Conservation (phyloP, 805 yeast species). For the Sugiyamaella valdiviana region DNA sequence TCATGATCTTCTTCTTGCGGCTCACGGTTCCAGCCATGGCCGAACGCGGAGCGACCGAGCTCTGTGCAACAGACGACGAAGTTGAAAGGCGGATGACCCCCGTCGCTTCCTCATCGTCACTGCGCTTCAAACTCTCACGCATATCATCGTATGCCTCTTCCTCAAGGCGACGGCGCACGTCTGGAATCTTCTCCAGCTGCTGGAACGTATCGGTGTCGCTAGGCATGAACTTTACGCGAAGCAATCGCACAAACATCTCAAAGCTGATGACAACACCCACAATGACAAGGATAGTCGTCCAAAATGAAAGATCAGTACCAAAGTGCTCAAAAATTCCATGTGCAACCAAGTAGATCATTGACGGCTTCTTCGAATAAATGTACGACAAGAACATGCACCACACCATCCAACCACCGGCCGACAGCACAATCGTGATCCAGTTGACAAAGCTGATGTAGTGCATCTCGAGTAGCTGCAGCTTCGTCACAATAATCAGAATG, state of each 20-base stretch:
- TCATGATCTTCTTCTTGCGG: conserved; percentile 16
- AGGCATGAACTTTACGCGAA: conserved; percentile 52
- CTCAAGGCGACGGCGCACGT: conserved; percentile 65
- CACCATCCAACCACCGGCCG: conserved; percentile 75
- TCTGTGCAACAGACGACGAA: not conserved
- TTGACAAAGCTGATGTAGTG: conserved; percentile 61
- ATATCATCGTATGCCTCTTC: conserved; percentile 64
- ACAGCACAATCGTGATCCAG: conserved; percentile 56
- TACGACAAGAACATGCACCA: conserved; percentile 78
- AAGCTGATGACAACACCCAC: conserved; percentile 53
- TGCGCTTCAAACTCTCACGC: conserved; percentile 3
- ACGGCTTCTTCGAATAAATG: conserved; percentile 48
- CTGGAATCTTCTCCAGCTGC: conserved; percentile 62
- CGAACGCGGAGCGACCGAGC: conserved; percentile 3
- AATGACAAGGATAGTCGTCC: conserved; percentile 67
- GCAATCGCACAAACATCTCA: conserved; percentile 58
- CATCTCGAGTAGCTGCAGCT: conserved; percentile 77
- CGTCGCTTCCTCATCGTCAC: conserved; percentile 55
- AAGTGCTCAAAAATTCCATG: conserved; percentile 63
- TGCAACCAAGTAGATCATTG: conserved; percentile 62
- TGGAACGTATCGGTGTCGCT: conserved; percentile 77
- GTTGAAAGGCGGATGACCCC: not conserved
- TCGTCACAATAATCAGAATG: conserved; percentile 66
- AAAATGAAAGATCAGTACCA: conserved; percentile 78
- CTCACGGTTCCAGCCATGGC: not conserved